These are phyloP conservation scores for Acer saccharum DNA, from an alignment of 345 rosid species.

Conservation along the genomic window DNA sequence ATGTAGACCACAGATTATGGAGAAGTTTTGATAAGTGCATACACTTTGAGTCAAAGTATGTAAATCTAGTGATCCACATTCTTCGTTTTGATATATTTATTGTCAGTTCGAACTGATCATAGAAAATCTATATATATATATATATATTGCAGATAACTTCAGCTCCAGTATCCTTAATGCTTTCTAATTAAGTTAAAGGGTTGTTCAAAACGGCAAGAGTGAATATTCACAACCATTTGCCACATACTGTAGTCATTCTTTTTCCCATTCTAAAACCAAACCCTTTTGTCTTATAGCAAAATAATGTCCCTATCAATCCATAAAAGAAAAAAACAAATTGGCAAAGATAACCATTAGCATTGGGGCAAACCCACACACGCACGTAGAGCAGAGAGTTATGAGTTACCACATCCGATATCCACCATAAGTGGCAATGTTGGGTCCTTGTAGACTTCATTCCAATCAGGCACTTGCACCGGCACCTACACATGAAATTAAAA, in stretches of 20 bases:
- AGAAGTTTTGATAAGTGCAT: too few species aligned
- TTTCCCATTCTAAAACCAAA: not conserved
- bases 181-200: too few species aligned
- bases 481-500: constrained; percentile 35
- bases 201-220: not conserved
- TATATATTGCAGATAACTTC: not conserved
- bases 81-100: too few species aligned
- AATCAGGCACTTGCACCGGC: constrained; percentile 68
- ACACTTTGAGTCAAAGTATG: too few species aligned
- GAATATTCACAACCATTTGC: not conserved
- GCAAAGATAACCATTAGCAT: not conserved
- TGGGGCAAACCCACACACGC: not conserved
- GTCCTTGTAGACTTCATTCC: constrained; percentile 74
- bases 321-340: not conserved
- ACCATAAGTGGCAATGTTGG: constrained; percentile 86
- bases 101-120: too few species aligned
- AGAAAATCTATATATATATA: too few species aligned
- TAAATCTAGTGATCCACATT: too few species aligned
- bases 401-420: constrained; percentile 93
- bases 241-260: not conserved
- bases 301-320: not conserved
- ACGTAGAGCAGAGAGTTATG: constrained; percentile 33
- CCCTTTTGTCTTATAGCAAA: not conserved
- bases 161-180: not conserved
- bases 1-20: too few species aligned